Conservation (phyloP, 2,329 filamentous ascomycete genomes). For the Aspergillus persii region DNA sequence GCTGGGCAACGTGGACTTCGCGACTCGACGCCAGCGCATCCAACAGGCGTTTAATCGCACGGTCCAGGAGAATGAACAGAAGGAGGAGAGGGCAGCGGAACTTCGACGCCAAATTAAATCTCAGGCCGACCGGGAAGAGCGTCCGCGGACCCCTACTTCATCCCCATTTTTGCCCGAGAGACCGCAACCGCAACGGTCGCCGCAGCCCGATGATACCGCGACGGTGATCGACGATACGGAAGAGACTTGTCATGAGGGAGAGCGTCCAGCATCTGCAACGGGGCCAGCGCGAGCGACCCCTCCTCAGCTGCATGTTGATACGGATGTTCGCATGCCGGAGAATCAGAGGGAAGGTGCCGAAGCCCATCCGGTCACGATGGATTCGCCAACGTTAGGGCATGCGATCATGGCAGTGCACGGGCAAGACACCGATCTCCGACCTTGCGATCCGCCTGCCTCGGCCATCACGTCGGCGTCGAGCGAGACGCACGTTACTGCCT, state of each 20-base stretch:
- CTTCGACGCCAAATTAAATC: slow-evolving; percentile 40
- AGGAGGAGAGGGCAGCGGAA: slow-evolving; percentile 58
- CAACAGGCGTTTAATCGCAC: slow-evolving; percentile 82
- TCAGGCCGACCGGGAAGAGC: slow-evolving; percentile 52
- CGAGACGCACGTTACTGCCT: slow-evolving; percentile 59
- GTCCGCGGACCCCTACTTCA: slow-evolving; percentile 24
- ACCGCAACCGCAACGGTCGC: slow-evolving; percentile 4
- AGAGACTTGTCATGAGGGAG: slow-evolving; percentile 14
- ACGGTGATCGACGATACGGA: slow-evolving; percentile 22
- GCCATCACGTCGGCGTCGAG: slow-evolving; percentile 60
- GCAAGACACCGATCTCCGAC: slow-evolving; percentile 6
- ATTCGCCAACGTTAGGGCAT: slow-evolving; percentile 46
- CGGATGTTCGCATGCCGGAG: slow-evolving; percentile 15
- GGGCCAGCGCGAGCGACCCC: slow-evolving; percentile 15
- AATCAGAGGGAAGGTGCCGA: slow-evolving; percentile 4
- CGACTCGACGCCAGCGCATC: slow-evolving; percentile 75
- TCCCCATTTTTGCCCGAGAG: slow-evolving; percentile 18
- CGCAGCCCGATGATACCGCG: slow-evolving; percentile 20
- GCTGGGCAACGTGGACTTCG: slow-evolving; percentile 78
- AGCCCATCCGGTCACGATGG: slow-evolving; percentile 30
- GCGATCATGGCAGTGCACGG: slow-evolving; percentile 15
- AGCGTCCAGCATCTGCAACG: slow-evolving; percentile 1
- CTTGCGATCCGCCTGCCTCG: slow-evolving; percentile 23
- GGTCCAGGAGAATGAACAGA: slow-evolving; percentile 64
- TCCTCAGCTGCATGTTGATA: slow-evolving; percentile 30